These are phyloP conservation scores for Ambrosia trifida DNA, from an alignment of 129 eudicot genomes.

Conservation along the genomic window DNA sequence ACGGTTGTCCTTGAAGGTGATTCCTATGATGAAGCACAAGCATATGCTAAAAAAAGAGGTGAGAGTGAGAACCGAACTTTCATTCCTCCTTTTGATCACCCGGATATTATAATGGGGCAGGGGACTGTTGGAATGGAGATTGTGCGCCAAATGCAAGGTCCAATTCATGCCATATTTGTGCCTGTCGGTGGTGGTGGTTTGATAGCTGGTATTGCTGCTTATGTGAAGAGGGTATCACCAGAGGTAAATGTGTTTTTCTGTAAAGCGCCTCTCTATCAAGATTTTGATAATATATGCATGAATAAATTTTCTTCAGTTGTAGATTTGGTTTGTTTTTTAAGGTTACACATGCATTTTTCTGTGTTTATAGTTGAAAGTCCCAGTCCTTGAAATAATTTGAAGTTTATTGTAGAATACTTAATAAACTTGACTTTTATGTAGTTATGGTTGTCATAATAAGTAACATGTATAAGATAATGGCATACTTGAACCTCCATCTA, in stretches of 20 bases:
- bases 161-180: conserved; percentile 90
- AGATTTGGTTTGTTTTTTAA: background rate
- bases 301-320: background rate
- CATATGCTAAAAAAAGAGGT: conserved; percentile 71
- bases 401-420: background rate
- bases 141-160: conserved; percentile 76
- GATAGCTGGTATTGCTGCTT: conserved; percentile 98
- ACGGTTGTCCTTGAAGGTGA: conserved; percentile 96
- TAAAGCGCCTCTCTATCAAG: background rate
- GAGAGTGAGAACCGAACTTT: conserved; percentile 73
- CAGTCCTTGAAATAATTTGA: background rate
- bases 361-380: background rate
- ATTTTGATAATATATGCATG: background rate
- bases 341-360: background rate
- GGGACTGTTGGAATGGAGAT: conserved; percentile 99
- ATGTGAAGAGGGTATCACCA: conserved; percentile 84
- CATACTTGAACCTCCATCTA: too few relatives aligned
- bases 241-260: conserved; percentile 43
- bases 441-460: background rate
- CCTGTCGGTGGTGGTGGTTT: conserved; percentile 99
- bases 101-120: conserved; percentile 88
- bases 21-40: conserved; percentile 94
- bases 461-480: background rate
- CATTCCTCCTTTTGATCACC: conserved; percentile 94
- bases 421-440: background rate